These are phyloP conservation scores for Talaromyces stipitatus DNA, from an alignment of 495 filamentous ascomycete species.

Conservation along the genomic window DNA sequence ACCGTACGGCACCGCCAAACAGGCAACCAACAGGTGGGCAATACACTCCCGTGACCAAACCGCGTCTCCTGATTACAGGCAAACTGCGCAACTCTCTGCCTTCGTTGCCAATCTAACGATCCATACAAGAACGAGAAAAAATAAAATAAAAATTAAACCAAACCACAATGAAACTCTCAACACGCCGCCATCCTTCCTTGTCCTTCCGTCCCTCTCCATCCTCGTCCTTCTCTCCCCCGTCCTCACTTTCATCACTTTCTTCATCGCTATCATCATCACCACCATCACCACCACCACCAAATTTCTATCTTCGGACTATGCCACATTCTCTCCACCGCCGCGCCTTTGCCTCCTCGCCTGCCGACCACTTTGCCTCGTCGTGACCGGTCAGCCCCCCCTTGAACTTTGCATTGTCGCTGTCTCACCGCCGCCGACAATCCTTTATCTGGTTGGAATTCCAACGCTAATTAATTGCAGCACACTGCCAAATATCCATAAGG, in stretches of 20 bases:
- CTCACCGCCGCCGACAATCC: background rate
- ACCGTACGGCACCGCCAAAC: background rate
- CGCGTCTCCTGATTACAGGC: background rate
- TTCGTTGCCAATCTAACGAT: background rate
- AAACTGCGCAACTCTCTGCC: background rate
- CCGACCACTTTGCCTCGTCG: constrained; percentile 3
- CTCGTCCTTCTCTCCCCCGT: constrained; percentile 13
- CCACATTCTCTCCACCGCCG: constrained; percentile 16
- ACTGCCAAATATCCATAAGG: background rate
- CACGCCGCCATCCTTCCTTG: background rate
- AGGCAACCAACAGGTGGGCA: background rate
- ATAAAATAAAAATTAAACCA: background rate
- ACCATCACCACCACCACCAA: constrained; percentile 11
- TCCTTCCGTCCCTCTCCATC: constrained; percentile 13
- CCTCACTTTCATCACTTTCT: constrained; percentile 11
- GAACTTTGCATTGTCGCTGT: background rate
- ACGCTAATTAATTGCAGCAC: background rate
- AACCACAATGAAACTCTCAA: constrained; percentile 3
- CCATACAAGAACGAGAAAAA: background rate
- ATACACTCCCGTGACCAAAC: background rate
- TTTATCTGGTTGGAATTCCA: background rate
- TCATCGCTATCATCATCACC: constrained; percentile 9
- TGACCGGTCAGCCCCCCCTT: background rate
- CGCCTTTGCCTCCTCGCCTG: constrained; percentile 1
- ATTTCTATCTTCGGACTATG: constrained; percentile 18